Evolutionary conservation across 2,329 filamentous ascomycete species (phyloP).

Genomic region (Scedosporium minutisporum): DNA sequence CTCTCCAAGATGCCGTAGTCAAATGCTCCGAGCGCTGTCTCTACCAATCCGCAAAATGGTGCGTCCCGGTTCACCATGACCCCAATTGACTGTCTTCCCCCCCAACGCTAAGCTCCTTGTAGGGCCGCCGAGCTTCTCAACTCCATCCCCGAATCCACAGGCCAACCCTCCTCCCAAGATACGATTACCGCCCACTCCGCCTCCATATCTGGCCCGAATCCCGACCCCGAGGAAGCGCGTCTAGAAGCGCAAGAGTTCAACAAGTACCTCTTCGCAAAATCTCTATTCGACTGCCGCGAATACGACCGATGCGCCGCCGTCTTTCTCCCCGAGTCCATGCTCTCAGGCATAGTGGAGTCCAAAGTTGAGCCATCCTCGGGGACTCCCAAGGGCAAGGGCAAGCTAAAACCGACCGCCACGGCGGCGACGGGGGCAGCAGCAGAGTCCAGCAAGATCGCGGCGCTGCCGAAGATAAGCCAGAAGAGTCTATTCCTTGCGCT

Average conservation of each 20-base stretch:
- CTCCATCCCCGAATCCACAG: constrained; percentile 58
- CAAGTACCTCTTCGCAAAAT: constrained; percentile 83
- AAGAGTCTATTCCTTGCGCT: constrained; percentile 86
- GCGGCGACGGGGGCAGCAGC: constrained; percentile 8
- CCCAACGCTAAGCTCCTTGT: constrained; percentile 10
- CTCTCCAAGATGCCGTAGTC: constrained; percentile 75
- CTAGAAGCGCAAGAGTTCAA: constrained; percentile 72
- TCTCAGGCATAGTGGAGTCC: constrained; percentile 54
- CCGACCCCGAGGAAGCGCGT: constrained; percentile 61
- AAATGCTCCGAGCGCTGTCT: constrained; percentile 92
- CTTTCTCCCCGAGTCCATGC: constrained; percentile 71
- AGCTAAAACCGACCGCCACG: constrained; percentile 27
- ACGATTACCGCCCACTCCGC: constrained; percentile 29
- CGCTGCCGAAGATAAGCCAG: constrained; percentile 61
- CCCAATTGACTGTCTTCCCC: not conserved
- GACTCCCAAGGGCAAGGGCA: constrained; percentile 52
- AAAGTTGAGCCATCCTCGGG: constrained; percentile 26
- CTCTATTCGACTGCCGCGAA: constrained; percentile 90
- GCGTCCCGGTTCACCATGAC: constrained; percentile 9
- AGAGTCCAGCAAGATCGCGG: constrained; percentile 13
- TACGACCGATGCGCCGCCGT: constrained; percentile 88
- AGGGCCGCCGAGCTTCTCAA: constrained; percentile 93
- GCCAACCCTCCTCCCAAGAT: constrained; percentile 26
- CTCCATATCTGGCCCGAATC: constrained; percentile 43
- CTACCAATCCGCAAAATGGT: constrained; percentile 97